phyloP scores from a whole-genome alignment of 768 basidiomycete genomes.

The Naganishia vishniacii region DNA sequence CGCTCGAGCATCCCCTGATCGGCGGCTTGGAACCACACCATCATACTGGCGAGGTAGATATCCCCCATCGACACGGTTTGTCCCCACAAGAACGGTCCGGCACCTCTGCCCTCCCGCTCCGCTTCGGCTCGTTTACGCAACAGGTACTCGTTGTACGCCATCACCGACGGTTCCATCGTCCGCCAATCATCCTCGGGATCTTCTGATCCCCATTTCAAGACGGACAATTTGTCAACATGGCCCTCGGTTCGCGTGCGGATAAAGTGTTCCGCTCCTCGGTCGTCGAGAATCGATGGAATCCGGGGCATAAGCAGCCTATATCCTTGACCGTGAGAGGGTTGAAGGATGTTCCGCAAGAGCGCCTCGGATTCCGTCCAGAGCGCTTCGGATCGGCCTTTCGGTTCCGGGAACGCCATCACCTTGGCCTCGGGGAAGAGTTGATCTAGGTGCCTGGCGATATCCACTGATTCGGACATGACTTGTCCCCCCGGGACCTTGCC shows the following conservation, averaged over 20 bases:
- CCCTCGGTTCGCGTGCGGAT: conserved; percentile 15
- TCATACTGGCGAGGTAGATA: conserved; percentile 9
- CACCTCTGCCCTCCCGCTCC: neutral
- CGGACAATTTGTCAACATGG: neutral
- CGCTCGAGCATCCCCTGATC: conserved; percentile 6
- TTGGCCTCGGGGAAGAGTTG: neutral
- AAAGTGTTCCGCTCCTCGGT: conserved; percentile 24
- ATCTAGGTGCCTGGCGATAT: conserved; percentile 23
- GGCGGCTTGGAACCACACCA: conserved; percentile 21
- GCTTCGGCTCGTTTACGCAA: neutral
- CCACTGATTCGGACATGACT: conserved; percentile 18
- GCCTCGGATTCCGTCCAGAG: neutral
- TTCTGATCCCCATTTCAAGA: conserved; percentile 2
- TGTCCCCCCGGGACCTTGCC: conserved; percentile 11
- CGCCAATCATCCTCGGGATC: conserved; percentile 25
- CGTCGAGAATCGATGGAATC: conserved; percentile 21
- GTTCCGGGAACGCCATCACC: conserved; percentile 10
- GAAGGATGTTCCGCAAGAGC: neutral
- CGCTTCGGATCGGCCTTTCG: conserved; percentile 3
- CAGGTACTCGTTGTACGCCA: neutral
- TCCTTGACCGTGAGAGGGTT: neutral
- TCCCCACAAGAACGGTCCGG: conserved; percentile 25
- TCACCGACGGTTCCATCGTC: neutral
- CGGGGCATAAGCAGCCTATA: conserved; percentile 6
- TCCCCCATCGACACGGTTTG: conserved; percentile 22